Base-by-base conservation (phyloP, 306 rosid species). In the Medicago truncatula region DNA sequence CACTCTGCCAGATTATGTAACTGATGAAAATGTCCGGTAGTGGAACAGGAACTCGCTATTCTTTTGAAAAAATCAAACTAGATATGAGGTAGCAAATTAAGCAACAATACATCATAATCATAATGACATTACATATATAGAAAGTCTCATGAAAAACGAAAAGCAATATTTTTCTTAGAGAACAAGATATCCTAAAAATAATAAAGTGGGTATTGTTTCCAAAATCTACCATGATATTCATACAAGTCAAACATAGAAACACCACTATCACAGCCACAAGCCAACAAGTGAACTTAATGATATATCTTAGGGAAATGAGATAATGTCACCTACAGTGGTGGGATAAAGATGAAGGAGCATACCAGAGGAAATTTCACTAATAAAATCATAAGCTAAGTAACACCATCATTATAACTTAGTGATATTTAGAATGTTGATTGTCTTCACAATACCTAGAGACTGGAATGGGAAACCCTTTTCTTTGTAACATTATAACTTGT, bases 11-110 rank as follows among this genome's bases (percentile, higher is more conserved):
- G 15, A 67, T 64, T 46, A 23, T 16, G 71, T 66, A 47, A 46
- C 25, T 47, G 41, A 66, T 39, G 76, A 71, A 14, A 66, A 16
- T 23, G 49, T 8, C 56, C 38, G 13, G 71, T 9, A 49, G 66
- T 49, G 25, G 72, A 57, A 46, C 67, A 71, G 71, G 54, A 71
- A 76, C 31, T 52, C n/a, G 41, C 17, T 54, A 9, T 23, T 77
- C 67, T 72, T 78, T 39, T 39, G 16, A 17, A 59, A 60, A 67
- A 67, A 59, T 66, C 59, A 68, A 43, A 34, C 13, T 63, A 41
- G 63, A 82, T 58, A 41, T 31, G 36, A 17, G 12, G 75, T n/a
- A 59, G 76, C 17, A 49, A 61, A 59, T 13, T 60, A 49, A 58
- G 36, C 52, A 77, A 15, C 41, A 5, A 14, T 65, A 14, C 25